Percentiles rank a stretch among this genome's conserved stretches.
Conservation (phyloP, 345 rosid genomes). For the Hibiscus trionum region DNA sequence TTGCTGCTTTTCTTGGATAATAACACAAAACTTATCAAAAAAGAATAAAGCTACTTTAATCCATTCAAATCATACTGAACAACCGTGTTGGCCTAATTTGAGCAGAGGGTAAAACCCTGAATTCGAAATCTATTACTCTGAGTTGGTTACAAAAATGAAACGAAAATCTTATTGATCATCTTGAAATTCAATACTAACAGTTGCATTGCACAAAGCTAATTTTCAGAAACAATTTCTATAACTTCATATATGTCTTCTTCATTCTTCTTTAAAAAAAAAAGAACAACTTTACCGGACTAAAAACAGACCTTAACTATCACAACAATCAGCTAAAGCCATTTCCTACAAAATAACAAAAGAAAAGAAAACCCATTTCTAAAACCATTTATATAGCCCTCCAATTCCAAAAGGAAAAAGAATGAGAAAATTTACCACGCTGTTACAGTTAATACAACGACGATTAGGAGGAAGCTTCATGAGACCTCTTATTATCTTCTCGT, state of each 20-base stretch:
- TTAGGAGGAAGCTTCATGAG: conserved; percentile 97
- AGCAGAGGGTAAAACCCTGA: not conserved
- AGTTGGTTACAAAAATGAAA: not conserved
- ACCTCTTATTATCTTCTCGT: conserved; percentile 92
- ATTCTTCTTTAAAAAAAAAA: not conserved
- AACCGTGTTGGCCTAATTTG: not conserved
- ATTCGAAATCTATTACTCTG: not conserved
- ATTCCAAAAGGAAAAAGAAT: not conserved
- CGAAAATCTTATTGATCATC: not conserved
- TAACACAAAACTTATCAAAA: too few species aligned
- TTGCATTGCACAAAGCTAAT: not conserved
- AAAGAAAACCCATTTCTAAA: not conserved
- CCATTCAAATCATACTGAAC: not conserved
- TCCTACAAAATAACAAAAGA: not conserved
- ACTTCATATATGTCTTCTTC: not conserved
- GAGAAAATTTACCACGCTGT: conserved; percentile 53
- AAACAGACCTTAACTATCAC: not conserved
- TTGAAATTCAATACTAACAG: not conserved
- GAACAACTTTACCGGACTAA: not conserved
- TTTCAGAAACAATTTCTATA: not conserved
- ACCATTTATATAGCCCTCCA: not conserved
- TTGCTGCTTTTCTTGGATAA: too few species aligned
- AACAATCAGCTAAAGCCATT: not conserved
- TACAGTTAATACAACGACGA: conserved; percentile 96
- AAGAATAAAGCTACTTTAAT: not conserved